Base-by-base conservation (phyloP, 2,329 filamentous ascomycete species). In the Ophiostoma montium region DNA sequence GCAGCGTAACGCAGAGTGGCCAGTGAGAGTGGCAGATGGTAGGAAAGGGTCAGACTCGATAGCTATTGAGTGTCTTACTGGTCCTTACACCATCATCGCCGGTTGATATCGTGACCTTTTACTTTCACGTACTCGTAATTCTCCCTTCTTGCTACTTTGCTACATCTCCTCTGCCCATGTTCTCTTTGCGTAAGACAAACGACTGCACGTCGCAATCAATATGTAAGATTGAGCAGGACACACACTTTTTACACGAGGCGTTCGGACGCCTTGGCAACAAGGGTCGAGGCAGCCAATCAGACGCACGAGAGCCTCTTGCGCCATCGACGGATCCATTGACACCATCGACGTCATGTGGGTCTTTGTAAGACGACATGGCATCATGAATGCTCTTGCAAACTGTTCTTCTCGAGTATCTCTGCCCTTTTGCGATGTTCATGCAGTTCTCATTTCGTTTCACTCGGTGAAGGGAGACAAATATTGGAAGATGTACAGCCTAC, bases 321-420 rank as follows among this genome's bases (percentile, higher is more conserved):
- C 53, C 48, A 56, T 56, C 48, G 51, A 45, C 32, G 48, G 48
- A 45, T 53, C 39, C 46, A 52, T 41, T 56, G 54, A 55, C 53
- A 56, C 51, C 54, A 56, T 56, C 53, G 35, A 48, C 47, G 21
- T 27, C 27, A 35, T 45, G 47, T 51, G 48, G 48, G 45, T 31
- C 50, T 15, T 5, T 10, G 12, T n/a, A 30, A 44, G 21, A 50
- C 36, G 36, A 42, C 31, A 39, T 33, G 13, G 8, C 27, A 43
- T 35, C 27, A 7, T 4, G 13, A 16, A 7, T 35, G 33, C 2
- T 35, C 18, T 39, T 5, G 18, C 18, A 39, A n/a, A n/a, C n/a
- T n/a, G n/a, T n/a, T n/a, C n/a, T n/a, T n/a, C 8, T 27, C 23
- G 23, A 27, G 23, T 27, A 27, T 27, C n/a, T n/a, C n/a, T n/a